phyloP scores from a whole-genome alignment of 306 rosid species.

The Heteromeles arbutifolia region DNA sequence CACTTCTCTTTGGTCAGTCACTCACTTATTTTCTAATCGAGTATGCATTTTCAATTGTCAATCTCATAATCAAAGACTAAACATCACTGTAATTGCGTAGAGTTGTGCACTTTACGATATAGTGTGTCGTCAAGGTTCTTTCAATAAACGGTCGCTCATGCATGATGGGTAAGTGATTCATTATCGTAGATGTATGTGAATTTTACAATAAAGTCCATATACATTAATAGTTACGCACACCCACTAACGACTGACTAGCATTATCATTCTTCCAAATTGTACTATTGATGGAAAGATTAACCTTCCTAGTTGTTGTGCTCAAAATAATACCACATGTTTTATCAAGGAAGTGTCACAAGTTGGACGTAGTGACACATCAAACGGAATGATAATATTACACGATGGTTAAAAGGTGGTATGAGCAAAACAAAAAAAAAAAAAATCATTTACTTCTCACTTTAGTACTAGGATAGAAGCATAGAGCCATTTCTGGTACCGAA shows the following conservation, averaged over 20 bases:
- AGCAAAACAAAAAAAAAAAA: neutral
- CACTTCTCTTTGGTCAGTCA: neutral
- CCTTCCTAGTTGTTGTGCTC: neutral
- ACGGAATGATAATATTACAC: neutral
- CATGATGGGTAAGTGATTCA: neutral
- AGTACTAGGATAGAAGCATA: neutral
- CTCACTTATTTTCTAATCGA: neutral
- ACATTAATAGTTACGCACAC: neutral
- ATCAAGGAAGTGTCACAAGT: neutral
- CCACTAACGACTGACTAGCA: neutral
- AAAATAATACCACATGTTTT: neutral
- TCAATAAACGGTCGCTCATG: rapidly evolving
- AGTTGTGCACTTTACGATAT: too few species aligned
- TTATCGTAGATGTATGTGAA: too few species aligned
- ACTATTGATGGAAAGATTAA: too few species aligned
- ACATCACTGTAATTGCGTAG: too few species aligned
- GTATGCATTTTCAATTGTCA: neutral
- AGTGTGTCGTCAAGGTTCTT: too few species aligned
- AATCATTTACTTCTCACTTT: neutral
- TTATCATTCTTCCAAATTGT: too few species aligned
- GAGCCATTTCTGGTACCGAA: neutral
- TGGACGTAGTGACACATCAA: too few species aligned
- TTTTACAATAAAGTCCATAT: too few species aligned
- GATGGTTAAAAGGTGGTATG: neutral
- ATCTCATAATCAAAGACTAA: neutral